A percentile compares a stretch with the other conserved stretches of the same genome.
Evolutionary conservation across 2,329 filamentous ascomycete species (phyloP).

Genomic region (Myriosclerotinia duriaeana): DNA sequence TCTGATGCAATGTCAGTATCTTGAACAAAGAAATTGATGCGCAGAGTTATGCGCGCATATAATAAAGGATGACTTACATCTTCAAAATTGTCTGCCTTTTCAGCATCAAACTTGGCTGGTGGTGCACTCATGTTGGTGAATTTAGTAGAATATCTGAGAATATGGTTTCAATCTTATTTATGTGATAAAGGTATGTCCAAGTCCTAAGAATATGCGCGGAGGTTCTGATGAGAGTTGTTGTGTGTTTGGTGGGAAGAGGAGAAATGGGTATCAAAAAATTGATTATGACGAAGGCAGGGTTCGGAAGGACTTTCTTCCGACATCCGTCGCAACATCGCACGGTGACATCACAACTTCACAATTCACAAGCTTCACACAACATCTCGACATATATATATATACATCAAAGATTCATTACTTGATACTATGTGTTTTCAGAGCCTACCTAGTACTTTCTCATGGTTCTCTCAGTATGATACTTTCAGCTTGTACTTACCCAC

Average conservation of each 20-base stretch:
- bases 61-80: conserved; percentile 51
- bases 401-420: background rate
- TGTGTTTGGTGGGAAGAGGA: background rate
- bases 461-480: background rate
- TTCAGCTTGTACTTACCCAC: background rate
- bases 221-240: background rate
- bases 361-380: background rate
- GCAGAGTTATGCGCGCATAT: conserved; percentile 5
- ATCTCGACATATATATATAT: background rate
- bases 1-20: conserved; percentile 53
- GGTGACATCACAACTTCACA: conserved; percentile 8
- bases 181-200: background rate
- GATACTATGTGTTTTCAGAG: background rate
- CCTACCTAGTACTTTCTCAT: no score
- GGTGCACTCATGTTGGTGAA: conserved; percentile 30
- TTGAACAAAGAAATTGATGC: conserved; percentile 17
- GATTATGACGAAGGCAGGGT: conserved; percentile 19
- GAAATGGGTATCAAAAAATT: conserved; percentile 12
- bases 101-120: conserved; percentile 51
- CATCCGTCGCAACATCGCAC: background rate
- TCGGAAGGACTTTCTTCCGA: conserved; percentile 17
- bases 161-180: background rate
- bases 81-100: conserved; percentile 68
- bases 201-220: background rate
- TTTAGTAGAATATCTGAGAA: no score